Evolutionary conservation across 2,329 filamentous ascomycete genomes (phyloP).

Genomic region (Rhytidhysteron rufulum): DNA sequence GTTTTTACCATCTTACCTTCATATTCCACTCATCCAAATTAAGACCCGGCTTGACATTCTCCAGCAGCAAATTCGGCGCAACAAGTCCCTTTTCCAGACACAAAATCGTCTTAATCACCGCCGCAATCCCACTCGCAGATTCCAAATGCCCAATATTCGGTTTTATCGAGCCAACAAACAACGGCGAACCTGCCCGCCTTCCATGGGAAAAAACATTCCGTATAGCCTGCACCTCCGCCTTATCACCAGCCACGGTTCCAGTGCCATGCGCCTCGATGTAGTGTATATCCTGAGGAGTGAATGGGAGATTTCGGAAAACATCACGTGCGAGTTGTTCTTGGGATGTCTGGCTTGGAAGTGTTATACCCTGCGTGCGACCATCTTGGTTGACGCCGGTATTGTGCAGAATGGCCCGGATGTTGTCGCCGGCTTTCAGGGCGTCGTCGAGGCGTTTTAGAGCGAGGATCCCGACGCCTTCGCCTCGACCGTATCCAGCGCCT

Average conservation of each 20-base stretch:
- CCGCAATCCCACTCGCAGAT: constrained; percentile 30
- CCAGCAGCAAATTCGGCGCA: constrained; percentile 26
- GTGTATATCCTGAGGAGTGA: constrained; percentile 13
- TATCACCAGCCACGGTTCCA: constrained; percentile 17
- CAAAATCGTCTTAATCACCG: constrained; percentile 34
- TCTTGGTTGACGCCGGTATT: constrained; percentile 28
- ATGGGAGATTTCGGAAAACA: constrained; percentile 10
- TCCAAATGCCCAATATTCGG: constrained; percentile 40
- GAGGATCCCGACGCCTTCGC: constrained; percentile 27
- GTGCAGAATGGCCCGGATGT: constrained; percentile 27
- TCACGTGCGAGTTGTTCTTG: constrained; percentile 24
- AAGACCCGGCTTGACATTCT: constrained; percentile 35
- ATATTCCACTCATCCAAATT: too few relatives aligned
- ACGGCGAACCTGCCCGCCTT: constrained; percentile 37
- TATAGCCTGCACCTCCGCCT: constrained; percentile 16
- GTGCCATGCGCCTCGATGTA: constrained; percentile 16
- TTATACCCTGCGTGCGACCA: constrained; percentile 32
- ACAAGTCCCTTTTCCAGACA: constrained; percentile 34
- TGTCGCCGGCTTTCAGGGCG: constrained; percentile 24
- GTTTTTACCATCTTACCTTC: too few relatives aligned
- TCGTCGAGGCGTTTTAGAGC: constrained; percentile 24
- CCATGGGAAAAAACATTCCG: constrained; percentile 9
- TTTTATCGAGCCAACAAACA: constrained; percentile 12
- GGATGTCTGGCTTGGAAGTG: constrained; percentile 30
- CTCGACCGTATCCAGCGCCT: constrained; percentile 28